phyloP scores from a whole-genome alignment of 2,329 filamentous ascomycete genomes.

The Ceratocystis colombiana region DNA sequence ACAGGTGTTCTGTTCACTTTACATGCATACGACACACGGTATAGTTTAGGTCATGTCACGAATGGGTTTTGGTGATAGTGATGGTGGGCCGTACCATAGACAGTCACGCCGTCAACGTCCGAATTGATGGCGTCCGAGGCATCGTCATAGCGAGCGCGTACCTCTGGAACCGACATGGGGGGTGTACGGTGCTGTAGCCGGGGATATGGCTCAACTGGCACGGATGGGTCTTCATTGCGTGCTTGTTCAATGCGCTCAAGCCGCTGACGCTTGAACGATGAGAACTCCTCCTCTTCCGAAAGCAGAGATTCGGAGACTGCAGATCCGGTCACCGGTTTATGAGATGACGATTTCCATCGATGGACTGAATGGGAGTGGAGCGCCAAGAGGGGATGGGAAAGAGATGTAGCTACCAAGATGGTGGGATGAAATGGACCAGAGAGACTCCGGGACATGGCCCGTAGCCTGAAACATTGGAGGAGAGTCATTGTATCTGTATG shows the following conservation, averaged over 20 bases:
- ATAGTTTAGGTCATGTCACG: background rate
- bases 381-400: background rate
- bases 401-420: background rate
- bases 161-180: slow-evolving; percentile 26
- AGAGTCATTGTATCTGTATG: slow-evolving; percentile 34
- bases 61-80: background rate
- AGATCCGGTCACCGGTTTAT: background rate
- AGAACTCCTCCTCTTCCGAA: slow-evolving; percentile 28
- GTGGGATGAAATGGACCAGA: background rate
- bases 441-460: slow-evolving; percentile 25
- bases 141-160: slow-evolving; percentile 23
- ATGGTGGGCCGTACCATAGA: slow-evolving; percentile 29
- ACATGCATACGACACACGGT: slow-evolving; percentile 29
- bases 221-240: slow-evolving; percentile 26
- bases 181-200: slow-evolving; percentile 24
- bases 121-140: slow-evolving; percentile 11
- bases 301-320: background rate
- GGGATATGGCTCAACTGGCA: slow-evolving; percentile 22
- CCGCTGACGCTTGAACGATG: slow-evolving; percentile 35
- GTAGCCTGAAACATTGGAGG: slow-evolving; percentile 34
- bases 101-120: slow-evolving; percentile 26
- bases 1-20: slow-evolving; percentile 30
- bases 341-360: slow-evolving; percentile 21
- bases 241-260: slow-evolving; percentile 32
- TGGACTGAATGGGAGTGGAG: background rate